Evolutionary conservation across 306 rosid genomes (phyloP), one percentile per base, ranked within the genome.

Genomic region (Albizia julibrissin): DNA sequence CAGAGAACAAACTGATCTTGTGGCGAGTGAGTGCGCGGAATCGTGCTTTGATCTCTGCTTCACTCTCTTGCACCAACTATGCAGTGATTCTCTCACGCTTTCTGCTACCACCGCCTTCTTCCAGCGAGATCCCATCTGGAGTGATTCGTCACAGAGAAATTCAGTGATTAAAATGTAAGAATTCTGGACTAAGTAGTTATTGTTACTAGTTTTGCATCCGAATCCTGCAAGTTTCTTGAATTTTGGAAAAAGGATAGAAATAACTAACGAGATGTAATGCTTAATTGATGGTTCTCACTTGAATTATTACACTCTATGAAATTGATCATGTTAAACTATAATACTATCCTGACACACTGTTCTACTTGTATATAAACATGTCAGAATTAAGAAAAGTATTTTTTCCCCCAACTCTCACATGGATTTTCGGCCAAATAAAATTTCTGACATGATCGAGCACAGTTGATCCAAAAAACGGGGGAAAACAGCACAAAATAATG

Each of bases 1-100:
- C 4, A 91, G 89, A 34, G 99, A 95, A 84, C 97, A 93, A 19
- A 92, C 87, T 47, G 99, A 95, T 79, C 94, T 93, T 9, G 95
- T 87, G 0, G 98, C 84, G 33, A 80, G 87, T 13, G 91, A 91
- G 31, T 81, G 93, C 22, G 78, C 34, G 15, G 91, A 85, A 16
- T 92, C 98, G 56, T 87, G 93, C 85, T 85, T 95, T 8, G 97
- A 89, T 84, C 86, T 95, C 62, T 89, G 94, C 87, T 91, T 95
- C 9, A 91, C 99, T 82, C 99, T 92, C 84, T 95, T 95, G 82
- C 99, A 93, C 99, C 99, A 93, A 78, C 97, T 93, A 73, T 95
- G 98, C 82, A 95, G 90, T 13, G 97, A 93, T 19, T 95, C 98
- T 78, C 99, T 83, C 0, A 95, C 99, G 73, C 97, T 93, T 80